Conservation (phyloP, 2,329 filamentous ascomycete genomes). For the Aspergillus felis region DNA sequence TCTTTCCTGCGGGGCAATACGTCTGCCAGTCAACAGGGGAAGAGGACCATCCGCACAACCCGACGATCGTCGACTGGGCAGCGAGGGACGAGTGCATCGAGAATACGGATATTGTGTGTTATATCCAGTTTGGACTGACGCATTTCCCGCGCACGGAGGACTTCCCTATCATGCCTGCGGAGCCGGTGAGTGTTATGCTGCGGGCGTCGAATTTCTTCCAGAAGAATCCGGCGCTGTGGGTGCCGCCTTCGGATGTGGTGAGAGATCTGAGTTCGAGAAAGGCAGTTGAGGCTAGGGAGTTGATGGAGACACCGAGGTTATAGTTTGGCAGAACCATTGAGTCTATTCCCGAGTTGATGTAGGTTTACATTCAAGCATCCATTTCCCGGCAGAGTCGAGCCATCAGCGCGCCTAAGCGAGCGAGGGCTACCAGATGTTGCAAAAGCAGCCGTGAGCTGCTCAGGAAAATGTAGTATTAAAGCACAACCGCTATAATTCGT, state of each 20-base stretch:
- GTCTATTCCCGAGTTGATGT: neutral
- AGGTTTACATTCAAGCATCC: too few relatives aligned
- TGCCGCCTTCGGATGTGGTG: slow-evolving; percentile 37
- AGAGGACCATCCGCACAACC: slow-evolving; percentile 36
- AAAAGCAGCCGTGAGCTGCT: too few relatives aligned
- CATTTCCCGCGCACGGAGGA: slow-evolving; percentile 51
- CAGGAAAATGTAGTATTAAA: too few relatives aligned
- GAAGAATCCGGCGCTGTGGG: slow-evolving; percentile 57
- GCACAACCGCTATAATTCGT: too few relatives aligned
- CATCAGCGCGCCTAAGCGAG: too few relatives aligned
- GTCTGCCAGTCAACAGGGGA: slow-evolving; percentile 54
- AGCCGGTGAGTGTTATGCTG: slow-evolving; percentile 54
- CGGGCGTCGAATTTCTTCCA: slow-evolving; percentile 58
- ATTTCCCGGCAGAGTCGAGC: too few relatives aligned
- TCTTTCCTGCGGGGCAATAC: slow-evolving; percentile 58
- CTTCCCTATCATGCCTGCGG: slow-evolving; percentile 57
- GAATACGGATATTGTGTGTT: slow-evolving; percentile 55
- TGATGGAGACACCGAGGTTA: neutral
- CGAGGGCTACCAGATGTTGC: too few relatives aligned
- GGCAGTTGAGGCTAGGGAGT: neutral
- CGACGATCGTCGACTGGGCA: slow-evolving; percentile 41
- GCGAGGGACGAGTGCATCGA: slow-evolving; percentile 49
- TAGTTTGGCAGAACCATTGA: neutral
- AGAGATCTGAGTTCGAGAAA: neutral
- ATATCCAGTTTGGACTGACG: slow-evolving; percentile 56